Base-by-base conservation (phyloP, 805 yeast species). In the Sungouiella blattae region DNA sequence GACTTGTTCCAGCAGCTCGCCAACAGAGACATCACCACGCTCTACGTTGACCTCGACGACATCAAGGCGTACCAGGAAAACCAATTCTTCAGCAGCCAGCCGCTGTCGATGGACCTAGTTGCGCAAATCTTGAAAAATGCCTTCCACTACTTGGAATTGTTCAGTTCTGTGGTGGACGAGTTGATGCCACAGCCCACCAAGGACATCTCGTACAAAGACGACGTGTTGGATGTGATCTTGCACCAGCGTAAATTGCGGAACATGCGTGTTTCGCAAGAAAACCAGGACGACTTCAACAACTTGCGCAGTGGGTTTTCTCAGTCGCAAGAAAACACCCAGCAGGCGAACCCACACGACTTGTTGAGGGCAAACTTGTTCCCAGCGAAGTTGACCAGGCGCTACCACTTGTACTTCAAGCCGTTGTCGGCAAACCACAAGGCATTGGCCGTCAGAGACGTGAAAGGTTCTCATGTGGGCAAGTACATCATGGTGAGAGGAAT, bases 401-500 rank as follows among this genome's bases (percentile, higher is more conserved):
- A 89, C 65, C 74, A 75, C 46, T 58, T 93, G 26, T 93, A 91
- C 64, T 87, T 93, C 69, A 80, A 80, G 60, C 98, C 98, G 1
- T 67, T 82, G 39, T 67, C 83, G 2, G 46, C 62, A 22, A 54
- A 65, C 25, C 48, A 50, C 34, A 80, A 80, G 49, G 78, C 93
- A 1, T 64, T 87, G 37, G 84, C 96, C 3, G 98, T 93, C 5
- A 78, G 99, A 60, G 89, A 88, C 46, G 82, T 93, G 40, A 83
- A 80, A 55, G 97, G 97, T 43, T 66, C 71, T 25, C 80, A 77
- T 45, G 71, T 93, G 33, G 99, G 99, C 32, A 80, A 83, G 50
- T 75, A 86, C 43, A 84, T 93, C 51, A 89, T 96, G 0, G 84
- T 89, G 4, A 71, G 96, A 44, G 99, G 98, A 37, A 89, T 93